Evolutionary conservation across 495 filamentous ascomycete genomes (phyloP), one percentile per base, ranked within the genome.

Genomic region (Cudoniella acicularis): DNA sequence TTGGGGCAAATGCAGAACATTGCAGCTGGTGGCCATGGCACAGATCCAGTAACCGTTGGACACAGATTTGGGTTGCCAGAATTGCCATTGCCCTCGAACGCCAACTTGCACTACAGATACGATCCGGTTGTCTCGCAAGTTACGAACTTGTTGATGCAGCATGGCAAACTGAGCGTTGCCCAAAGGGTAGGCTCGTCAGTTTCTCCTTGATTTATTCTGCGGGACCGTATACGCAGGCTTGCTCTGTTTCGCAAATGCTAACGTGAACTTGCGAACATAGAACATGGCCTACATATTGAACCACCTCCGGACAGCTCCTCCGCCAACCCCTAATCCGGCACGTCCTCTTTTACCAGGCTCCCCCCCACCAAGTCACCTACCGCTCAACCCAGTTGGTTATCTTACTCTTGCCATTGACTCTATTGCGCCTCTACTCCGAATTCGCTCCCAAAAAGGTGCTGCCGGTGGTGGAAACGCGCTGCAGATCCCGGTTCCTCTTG

Each of bases 331-430:
- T 62, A 87, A 85, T 72, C 79, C 89, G 22, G 64, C 74, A 21
- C 82, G 82, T 13, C 89, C 87, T 20, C 81, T 98, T 17, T 72
- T 96, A 53, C 84, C 88, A 0, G 85, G 84, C 60, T 73, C 83
- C 13, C 91, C 91, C 1, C 85, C 91, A 0, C 77, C 88, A 21
- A 70, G 79, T 9, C 86, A 92, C 51, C 82, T 96, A 26, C 88
- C 90, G 8, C 78, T 89, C 18, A 83, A 95, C 74, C 87, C 92
- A 10, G 75, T 92, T 26, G 76, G 83, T 46, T 92, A 92, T 73
- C 83, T 96, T 41, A 89, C 85, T 0, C 74, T 93, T 40, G 91
- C 93, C n/a, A 87, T 98, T 68, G 94, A 98, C 79, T 96, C 91
- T 10, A 87, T 98, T n/a, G 90, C 91, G 11, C 94, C 94, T 20